Conservation (phyloP, 805 yeast species). For the Suhomyces sp. region DNA sequence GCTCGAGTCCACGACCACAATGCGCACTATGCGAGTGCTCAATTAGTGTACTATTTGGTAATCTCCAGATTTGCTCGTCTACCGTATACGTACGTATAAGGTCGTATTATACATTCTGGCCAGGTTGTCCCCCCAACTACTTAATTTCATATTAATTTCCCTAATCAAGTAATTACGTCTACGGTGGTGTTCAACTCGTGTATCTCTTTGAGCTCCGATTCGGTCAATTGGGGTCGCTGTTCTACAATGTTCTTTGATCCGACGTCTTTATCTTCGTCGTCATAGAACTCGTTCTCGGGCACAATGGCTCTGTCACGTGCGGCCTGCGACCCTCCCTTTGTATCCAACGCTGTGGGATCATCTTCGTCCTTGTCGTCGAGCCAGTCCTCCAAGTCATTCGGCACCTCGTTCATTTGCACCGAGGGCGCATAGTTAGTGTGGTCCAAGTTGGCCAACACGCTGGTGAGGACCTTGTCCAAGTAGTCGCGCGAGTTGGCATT, state of each 20-base stretch:
- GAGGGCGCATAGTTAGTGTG: constrained; percentile 27
- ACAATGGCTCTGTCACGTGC: constrained; percentile 22
- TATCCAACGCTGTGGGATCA: constrained; percentile 20
- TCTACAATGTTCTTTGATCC: constrained; percentile 29
- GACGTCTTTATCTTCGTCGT: constrained; percentile 13
- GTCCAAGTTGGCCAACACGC: constrained; percentile 23
- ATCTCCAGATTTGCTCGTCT: not conserved
- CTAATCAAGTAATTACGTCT: not conserved
- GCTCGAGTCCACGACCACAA: not conserved
- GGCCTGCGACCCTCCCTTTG: constrained; percentile 26
- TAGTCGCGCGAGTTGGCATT: constrained; percentile 27
- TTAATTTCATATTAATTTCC: not conserved
- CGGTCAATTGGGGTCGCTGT: constrained; percentile 1
- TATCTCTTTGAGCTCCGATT: constrained; percentile 8
- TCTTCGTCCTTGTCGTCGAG: constrained; percentile 26
- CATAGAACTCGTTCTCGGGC: constrained; percentile 25
- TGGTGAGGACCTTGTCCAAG: constrained; percentile 24
- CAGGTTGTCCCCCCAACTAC: not conserved
- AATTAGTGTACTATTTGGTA: not conserved
- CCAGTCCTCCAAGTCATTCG: constrained; percentile 23
- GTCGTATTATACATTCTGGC: not conserved
- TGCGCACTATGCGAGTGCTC: not conserved
- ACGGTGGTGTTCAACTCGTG: constrained; percentile 4
- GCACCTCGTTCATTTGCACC: constrained; percentile 27
- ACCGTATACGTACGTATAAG: not conserved